Conservation (phyloP, 139 green algal species). For the Zygnema cylindricum region DNA sequence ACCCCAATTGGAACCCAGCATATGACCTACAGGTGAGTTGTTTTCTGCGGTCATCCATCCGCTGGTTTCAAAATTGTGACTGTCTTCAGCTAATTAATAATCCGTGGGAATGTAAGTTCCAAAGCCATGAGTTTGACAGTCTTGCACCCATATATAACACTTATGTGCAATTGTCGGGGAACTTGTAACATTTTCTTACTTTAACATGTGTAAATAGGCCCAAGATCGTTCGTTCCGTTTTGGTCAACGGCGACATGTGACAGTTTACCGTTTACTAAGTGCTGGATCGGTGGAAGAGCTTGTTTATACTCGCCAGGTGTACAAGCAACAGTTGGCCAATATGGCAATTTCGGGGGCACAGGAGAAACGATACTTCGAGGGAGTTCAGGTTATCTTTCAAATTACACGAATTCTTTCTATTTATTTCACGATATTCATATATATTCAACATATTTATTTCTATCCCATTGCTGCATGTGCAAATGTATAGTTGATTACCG, state of each 20-base stretch:
- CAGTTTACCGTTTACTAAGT: conserved; percentile 93
- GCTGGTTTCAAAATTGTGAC: no score
- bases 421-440: neutral
- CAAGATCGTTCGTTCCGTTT: conserved; percentile 96
- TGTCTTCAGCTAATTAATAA: no score
- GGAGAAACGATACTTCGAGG: conserved; percentile 37
- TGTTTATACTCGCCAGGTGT: conserved; percentile 84
- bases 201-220: no score
- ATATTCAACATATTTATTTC: no score
- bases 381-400: conserved; percentile 10
- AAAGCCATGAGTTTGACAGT: no score
- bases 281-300: conserved; percentile 98
- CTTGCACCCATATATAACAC: no score
- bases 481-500: no score
- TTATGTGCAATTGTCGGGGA: no score
- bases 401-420: neutral
- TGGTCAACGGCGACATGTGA: conserved; percentile 89
- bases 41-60: no score
- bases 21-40: conserved; percentile 86
- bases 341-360: conserved; percentile 21
- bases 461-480: no score
- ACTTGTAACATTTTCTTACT: no score
- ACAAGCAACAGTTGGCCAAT: conserved; percentile 90
- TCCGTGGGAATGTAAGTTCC: no score
- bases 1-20: conserved; percentile 98